Base-by-base conservation (phyloP, 805 yeast species). In the Cyberlindnera suaveolens region DNA sequence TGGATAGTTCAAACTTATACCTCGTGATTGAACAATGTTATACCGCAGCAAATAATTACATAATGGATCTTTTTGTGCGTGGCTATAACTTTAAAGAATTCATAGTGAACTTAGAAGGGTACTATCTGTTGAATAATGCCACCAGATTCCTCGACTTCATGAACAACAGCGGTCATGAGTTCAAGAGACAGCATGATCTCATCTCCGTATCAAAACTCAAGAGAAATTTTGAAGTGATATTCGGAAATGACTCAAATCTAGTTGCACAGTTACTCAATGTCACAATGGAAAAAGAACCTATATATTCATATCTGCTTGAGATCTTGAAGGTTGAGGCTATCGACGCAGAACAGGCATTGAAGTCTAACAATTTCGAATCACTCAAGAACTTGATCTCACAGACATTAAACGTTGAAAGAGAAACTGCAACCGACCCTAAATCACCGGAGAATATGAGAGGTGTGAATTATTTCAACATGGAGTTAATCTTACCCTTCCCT, bases 401-500 rank as follows among this genome's bases (percentile, higher is more conserved):
- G 31, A 70, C 77, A 11, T 50, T 74, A 33, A 57, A 53, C 13
- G 41, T 50, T 5, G 46, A 47, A 10, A 39, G 44, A 14, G 50
- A 46, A 10, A 10, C 47, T 6, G 18, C 43, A 5, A 32, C 41
- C 20, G 57, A 49, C 6, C 11, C 41, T 29, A 58, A 61, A 30
- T 51, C 61, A 9, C n/a, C 58, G 48, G 55, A 64, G 59, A 50
- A 68, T 53, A 47, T 64, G 53, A 41, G 74, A 63, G 47, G 77
- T 2, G 67, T 82, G 2, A 68, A 79, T 38, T 72, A 74, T 40
- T 59, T 83, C 10, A 76, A 75, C 45, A 62, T 83, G 36, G 78
- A 80, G 34, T 46, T 82, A 7, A 62, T 71, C n/a, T 61, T 90
- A 18, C 96, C 97, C 3, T 93, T 87, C 58, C 99, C 99, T 0